Evolutionary conservation across 331 rosid species (phyloP), one percentile per base, ranked within the genome.

Genomic region (Cydonia oblonga): DNA sequence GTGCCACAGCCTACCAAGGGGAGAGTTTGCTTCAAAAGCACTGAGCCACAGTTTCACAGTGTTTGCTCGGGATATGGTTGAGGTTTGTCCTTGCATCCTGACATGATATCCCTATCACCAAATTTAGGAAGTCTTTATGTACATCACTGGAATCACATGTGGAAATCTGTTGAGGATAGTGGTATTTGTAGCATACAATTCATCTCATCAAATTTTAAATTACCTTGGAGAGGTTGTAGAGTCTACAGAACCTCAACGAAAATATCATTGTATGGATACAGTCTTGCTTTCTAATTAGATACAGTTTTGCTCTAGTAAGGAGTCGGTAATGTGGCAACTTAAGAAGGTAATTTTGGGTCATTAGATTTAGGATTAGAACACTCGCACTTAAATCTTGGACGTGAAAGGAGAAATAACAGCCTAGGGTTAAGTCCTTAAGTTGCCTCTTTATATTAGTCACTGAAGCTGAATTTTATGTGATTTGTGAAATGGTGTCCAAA

Each of bases 1-100:
- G 82, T 95, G 99, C 68, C 70, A 88, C 35, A 89, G 92, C 81
- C 97, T 95, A 78, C 97, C 97, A 57, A 95, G 99, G 79, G 99
- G 96, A 61, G 90, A 84, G 78, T 84, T 88, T 81, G 99, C 99
- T 67, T 76, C 88, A 56, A 88, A 95, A 80, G 97, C 99, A 29
- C 82, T 95, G 70, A 76, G 87, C 89, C 99, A 91, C 80, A 95
- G 97, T 82, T 95, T 85, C 84, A 84, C 89, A 28, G 99, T 89
- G 70, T 67, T 85, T 79, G 96, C 96, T 38, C 86, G 86, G 61
- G 96, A 91, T 82, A 89, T 95, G 90, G 90, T 87, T 49, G 97
- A 95, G 97, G 99, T 95, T 61, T 69, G 93, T 80, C 40, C 66
- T 69, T 66, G 65, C 74, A 51, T 67, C 64, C 20, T 38, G 49